Evolutionary conservation across 208 protist genomes (phyloP).

Genomic region (Leishmania amazonensis): DNA sequence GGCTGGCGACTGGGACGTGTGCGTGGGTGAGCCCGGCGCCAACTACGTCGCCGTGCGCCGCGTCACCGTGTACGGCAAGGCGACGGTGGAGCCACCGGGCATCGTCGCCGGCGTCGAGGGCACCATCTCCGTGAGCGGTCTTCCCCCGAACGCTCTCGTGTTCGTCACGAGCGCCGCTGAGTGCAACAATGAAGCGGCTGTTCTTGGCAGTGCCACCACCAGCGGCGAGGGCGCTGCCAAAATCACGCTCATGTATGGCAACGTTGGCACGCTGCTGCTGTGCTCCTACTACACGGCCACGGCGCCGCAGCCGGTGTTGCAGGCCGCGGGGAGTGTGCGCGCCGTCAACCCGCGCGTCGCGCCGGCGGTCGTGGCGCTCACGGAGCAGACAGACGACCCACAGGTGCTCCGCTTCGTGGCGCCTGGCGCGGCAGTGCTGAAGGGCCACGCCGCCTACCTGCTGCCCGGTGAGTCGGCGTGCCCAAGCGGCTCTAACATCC

Average conservation of each 20-base stretch:
- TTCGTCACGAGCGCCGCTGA: slow-evolving; percentile 4
- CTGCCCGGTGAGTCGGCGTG: not conserved
- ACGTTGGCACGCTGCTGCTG: slow-evolving; percentile 4
- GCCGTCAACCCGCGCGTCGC: slow-evolving; percentile 24
- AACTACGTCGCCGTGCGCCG: slow-evolving; percentile 18
- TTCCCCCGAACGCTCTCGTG: slow-evolving; percentile 37
- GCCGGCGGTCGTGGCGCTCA: slow-evolving; percentile 9
- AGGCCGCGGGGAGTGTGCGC: slow-evolving; percentile 33
- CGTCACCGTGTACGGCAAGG: slow-evolving; percentile 37
- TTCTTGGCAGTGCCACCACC: not conserved
- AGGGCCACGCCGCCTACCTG: not conserved
- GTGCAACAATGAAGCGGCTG: slow-evolving; percentile 14
- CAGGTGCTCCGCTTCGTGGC: not conserved
- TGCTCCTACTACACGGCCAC: slow-evolving; percentile 11
- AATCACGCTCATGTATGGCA: slow-evolving; percentile 8
- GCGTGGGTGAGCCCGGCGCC: slow-evolving; percentile 25
- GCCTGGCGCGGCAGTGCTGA: not conserved
- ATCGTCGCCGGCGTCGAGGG: slow-evolving; percentile 10
- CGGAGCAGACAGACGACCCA: slow-evolving; percentile 6
- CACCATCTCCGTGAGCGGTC: slow-evolving; percentile 7
- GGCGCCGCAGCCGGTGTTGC: slow-evolving; percentile 6
- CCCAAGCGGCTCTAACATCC: not conserved
- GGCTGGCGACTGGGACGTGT: slow-evolving; percentile 38
- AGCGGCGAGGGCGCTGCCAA: slow-evolving; percentile 4
- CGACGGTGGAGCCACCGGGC: slow-evolving; percentile 21